phyloP scores from a whole-genome alignment of 2,329 filamentous ascomycete species.

The Xylariaceae sp. region DNA sequence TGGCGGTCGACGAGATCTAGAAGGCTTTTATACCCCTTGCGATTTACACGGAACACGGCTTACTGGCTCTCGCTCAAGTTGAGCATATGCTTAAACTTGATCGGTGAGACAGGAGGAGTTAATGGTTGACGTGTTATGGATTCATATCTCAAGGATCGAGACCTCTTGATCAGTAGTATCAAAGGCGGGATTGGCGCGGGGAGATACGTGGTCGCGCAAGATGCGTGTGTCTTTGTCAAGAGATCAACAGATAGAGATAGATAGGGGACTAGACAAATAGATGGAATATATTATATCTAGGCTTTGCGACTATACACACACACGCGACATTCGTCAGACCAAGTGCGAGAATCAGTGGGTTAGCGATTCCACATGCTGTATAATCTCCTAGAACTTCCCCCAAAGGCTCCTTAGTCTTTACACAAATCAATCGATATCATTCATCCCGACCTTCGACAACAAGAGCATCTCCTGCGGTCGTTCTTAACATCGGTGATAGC shows the following conservation, averaged over 20 bases:
- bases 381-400: too few species aligned
- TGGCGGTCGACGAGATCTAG: slow-evolving; percentile 2
- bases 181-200: not conserved
- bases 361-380: too few species aligned
- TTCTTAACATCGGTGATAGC: too few species aligned
- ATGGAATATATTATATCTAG: too few species aligned
- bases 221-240: not conserved
- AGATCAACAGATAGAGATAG: not conserved
- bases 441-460: too few species aligned
- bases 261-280: not conserved
- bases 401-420: too few species aligned
- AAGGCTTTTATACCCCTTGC: slow-evolving; percentile 4
- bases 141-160: not conserved
- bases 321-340: not conserved
- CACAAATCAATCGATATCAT: too few species aligned
- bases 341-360: too few species aligned
- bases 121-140: not conserved
- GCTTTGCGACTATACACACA: not conserved
- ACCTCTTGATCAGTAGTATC: too few species aligned
- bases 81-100: too few species aligned
- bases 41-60: not conserved
- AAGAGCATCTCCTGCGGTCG: too few species aligned
- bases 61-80: too few species aligned
- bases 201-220: not conserved
- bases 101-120: not conserved